Base-by-base conservation (phyloP, 352 stramenopile genomes). In the Globisporangium irregulare region DNA sequence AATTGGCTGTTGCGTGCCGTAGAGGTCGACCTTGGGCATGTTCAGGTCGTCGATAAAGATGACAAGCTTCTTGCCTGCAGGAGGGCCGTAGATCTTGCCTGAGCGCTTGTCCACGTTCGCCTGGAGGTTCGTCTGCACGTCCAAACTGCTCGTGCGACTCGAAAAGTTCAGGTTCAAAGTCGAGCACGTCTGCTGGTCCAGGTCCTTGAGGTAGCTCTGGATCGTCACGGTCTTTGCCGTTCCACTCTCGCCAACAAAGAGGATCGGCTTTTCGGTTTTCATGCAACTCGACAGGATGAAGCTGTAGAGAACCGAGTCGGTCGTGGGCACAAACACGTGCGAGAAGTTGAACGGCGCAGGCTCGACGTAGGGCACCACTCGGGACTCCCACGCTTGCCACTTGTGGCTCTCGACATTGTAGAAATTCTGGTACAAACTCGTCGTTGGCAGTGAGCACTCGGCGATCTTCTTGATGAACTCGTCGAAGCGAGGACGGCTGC, bases 21-120 rank as follows among this genome's bases (percentile, higher is more conserved):
- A 99, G 12, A 94, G 70, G 73, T 98, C 96, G 3, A 98, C 93
- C 69, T 98, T 98, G 41, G 96, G 96, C 95, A 99, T 98, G 73
- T 99, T 99, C 66, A 98, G 78, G 74, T 99, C 96, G 68, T 99
- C 96, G 51, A 98, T 92, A 65, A 99, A 98, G 25, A 98, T 80
- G 54, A 98, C 76, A 10, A 99, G 81, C 57, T 98, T 97, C 74
- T 98, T 98, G 4, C 95, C 95, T 0, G 89, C 82, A 0, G 94
- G 89, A 25, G 95, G 95, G 6, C 95, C 96, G 70, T 98, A 99
- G 57, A 98, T 97, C 59, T 96, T 97, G 15, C 94, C 95, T 0
- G 94, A 97, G 14, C 95, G 82, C 79, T 98, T 98, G 79, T 99
- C 96, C 18, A 98, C 92, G 61, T 98, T 98, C 1, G 87, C 93